phyloP scores from a whole-genome alignment of 345 rosid species.

The Boechera stricta region DNA sequence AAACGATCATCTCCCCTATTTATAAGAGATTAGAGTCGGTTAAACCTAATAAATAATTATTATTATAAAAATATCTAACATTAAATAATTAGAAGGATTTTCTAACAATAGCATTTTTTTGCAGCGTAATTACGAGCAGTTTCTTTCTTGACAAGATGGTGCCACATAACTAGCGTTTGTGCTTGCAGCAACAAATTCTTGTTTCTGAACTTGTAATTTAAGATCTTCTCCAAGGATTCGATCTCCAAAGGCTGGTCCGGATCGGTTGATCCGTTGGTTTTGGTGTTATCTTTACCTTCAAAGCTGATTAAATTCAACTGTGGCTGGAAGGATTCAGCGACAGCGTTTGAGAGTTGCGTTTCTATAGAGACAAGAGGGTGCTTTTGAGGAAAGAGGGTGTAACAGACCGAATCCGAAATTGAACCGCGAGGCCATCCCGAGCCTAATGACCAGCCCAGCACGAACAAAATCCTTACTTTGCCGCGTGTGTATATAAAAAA shows the following conservation, averaged over 20 bases:
- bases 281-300: background rate
- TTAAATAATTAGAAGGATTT: too few relatives aligned
- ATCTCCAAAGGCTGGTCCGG: slow-evolving; percentile 33
- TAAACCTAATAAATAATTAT: too few relatives aligned
- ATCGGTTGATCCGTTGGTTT: slow-evolving; percentile 16
- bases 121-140: slow-evolving; percentile 67
- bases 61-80: too few relatives aligned
- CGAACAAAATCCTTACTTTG: too few relatives aligned
- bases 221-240: slow-evolving; percentile 51
- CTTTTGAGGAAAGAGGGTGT: background rate
- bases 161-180: slow-evolving; percentile 54
- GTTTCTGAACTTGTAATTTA: slow-evolving; percentile 56
- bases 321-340: background rate
- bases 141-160: slow-evolving; percentile 53
- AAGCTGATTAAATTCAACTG: background rate
- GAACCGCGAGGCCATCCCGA: too few relatives aligned
- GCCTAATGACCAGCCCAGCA: too few relatives aligned
- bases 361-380: slow-evolving; percentile 5
- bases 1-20: too few relatives aligned
- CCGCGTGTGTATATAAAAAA: too few relatives aligned
- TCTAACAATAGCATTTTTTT: slow-evolving; percentile 59
- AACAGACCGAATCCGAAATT: too few relatives aligned
- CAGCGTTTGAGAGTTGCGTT: slow-evolving; percentile 18
- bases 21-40: too few relatives aligned
- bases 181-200: slow-evolving; percentile 58